Base-by-base conservation (phyloP, 2,329 filamentous ascomycete genomes). In the Achaetomium macrosporum region DNA sequence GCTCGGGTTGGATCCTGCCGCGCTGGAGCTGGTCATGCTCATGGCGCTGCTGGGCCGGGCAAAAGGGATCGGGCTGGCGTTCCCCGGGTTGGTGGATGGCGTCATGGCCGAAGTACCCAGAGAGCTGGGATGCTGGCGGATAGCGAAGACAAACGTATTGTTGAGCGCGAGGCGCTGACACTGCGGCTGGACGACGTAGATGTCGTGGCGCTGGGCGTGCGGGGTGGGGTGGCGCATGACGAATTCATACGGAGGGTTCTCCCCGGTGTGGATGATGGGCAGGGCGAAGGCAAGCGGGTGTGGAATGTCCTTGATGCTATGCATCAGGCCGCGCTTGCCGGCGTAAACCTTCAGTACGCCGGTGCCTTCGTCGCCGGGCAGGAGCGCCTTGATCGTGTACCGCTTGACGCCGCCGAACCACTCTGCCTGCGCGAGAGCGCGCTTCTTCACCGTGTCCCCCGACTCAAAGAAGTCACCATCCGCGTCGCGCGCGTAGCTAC, bases 71-170 rank as follows among this genome's bases (percentile, higher is more conserved):
- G 84, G 84, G 54, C 77, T 80, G 10, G 73, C 68, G 29, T 67
- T 69, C 7, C 76, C 74, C 2, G 73, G 71, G 56, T 77, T 76
- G 44, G 73, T 6, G 74, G 69, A 39, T 5, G 76, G 73, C 10
- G 74, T 74, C 56, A 76, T 43, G 20, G 33, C 25, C 8, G 39
- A 31, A 4, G 19, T 13, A n/a, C n/a, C 1, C 69, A 56, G 0
- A 47, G 30, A 86, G 66, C 73, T 77, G 0, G 91, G 88, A 66
- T 99, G 91, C 66, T 99, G 93, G 42, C 93, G 88, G 56, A 99
- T 87, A 49, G 88, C 88, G 69, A 99, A 99, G 29, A 99, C 92
- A 66, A 96, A 99, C 0, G 93, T 99, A 67, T 99, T 97, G 74
- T 97, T 96, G 51, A 95, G 77, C 1, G 90, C 91, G 29, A 99